A percentile compares a stretch with the other conserved stretches of the same genome.
Conservation (phyloP, 2,329 filamentous ascomycete genomes). For the Aspergillus vadensis region DNA sequence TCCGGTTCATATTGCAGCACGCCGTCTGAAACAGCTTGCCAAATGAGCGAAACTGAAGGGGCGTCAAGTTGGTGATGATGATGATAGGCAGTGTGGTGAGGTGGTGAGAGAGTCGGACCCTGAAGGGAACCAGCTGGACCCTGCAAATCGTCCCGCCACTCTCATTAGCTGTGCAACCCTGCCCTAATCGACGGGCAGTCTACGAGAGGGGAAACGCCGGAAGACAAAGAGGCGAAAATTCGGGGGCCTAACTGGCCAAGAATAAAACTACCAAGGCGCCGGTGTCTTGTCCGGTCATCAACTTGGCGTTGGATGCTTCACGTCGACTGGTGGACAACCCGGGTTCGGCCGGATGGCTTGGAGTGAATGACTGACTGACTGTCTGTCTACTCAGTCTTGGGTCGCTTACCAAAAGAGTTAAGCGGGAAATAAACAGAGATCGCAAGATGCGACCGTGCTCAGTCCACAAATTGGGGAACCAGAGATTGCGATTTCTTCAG, state of each 20-base stretch:
- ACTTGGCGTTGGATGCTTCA: no score
- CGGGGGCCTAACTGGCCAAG: constrained; percentile 5
- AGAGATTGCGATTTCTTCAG: background rate
- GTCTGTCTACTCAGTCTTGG: no score
- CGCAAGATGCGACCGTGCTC: no score
- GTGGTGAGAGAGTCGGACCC: background rate
- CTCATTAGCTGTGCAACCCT: background rate
- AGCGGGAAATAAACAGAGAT: no score
- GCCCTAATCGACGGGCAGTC: background rate
- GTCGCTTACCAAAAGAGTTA: no score
- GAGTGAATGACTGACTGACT: no score
- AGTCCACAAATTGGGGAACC: background rate
- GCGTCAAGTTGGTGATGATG: background rate
- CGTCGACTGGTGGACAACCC: background rate
- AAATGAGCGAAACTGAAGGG: background rate
- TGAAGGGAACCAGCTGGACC: constrained; percentile 5
- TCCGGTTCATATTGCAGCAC: constrained; percentile 3
- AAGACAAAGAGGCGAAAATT: background rate
- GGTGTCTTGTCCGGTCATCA: background rate
- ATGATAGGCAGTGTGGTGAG: background rate
- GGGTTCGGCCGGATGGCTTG: background rate
- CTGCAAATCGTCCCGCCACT: constrained; percentile 7
- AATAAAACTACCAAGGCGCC: background rate
- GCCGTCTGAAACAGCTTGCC: background rate
- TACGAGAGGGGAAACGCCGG: background rate